A percentile compares a stretch with the other conserved stretches of the same genome.
phyloP scores from a whole-genome alignment of 305 asterid genomes.

The Fraxinus ornus region DNA sequence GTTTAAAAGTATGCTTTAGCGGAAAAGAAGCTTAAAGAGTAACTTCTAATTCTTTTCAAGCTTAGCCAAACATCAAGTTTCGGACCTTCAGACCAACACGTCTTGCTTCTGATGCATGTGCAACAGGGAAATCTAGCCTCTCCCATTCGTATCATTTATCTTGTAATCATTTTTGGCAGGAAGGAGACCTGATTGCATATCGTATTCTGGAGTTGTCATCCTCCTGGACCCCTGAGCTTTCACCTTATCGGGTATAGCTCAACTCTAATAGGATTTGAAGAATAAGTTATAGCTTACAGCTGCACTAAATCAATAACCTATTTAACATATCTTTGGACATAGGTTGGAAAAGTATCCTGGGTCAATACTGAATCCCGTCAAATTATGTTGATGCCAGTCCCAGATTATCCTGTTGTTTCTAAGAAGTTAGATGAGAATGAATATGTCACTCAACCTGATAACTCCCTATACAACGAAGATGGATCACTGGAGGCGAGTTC shows the following conservation, averaged over 20 bases:
- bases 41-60: neutral
- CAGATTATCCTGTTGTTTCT: constrained; percentile 60
- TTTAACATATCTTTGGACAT: constrained; percentile 26
- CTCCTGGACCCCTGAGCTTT: constrained; percentile 89
- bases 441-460: constrained; percentile 36
- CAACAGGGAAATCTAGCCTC: neutral
- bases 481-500: constrained; percentile 81
- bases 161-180: constrained; percentile 44
- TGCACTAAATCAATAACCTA: constrained; percentile 5
- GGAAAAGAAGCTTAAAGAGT: neutral
- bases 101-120: neutral
- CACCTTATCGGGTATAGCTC: constrained; percentile 63
- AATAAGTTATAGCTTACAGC: constrained; percentile 7
- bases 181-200: constrained; percentile 85
- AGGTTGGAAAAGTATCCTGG: constrained; percentile 80
- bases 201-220: constrained; percentile 83
- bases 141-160: neutral
- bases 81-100: neutral
- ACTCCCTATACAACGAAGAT: constrained; percentile 68
- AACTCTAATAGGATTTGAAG: constrained; percentile 11
- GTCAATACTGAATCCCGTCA: constrained; percentile 45
- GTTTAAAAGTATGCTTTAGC: neutral
- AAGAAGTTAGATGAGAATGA: constrained; percentile 46
- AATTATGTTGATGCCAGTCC: constrained; percentile 54
- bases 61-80: neutral